Base-by-base conservation (phyloP, 2,329 filamentous ascomycete genomes). In the Microdochium nivale region DNA sequence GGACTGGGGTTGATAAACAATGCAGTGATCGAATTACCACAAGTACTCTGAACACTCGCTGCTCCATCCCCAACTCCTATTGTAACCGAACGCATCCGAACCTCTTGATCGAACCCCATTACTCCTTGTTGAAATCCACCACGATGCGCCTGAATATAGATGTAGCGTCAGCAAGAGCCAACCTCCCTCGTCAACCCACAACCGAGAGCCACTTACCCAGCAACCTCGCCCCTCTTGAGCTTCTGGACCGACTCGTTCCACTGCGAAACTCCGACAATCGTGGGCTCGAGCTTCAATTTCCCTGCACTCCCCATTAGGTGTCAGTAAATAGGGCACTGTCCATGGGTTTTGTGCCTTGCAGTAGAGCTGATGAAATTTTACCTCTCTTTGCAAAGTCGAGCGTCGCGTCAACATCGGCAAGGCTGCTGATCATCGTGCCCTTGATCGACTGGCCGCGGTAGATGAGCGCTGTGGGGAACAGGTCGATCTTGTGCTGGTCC, bases 371-470 rank as follows among this genome's bases (percentile, higher is more conserved):
- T 44, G 23, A 47, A 16, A 27, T 3, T 49, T 43, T 50, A 55
- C 55, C 55, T 33, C 55, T 44, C 25, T 47, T 51, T 30, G 55
- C 55, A 44, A 56, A 56, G 7, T 55, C 49, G 19, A 56, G 40
- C 10, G 55, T 48, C 25, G 51, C 53, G 16, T 52, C 55, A 25
- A 55, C 49, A 23, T 56, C 55, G 24, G 33, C 46, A 33, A 53
- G 25, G n/a, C 53, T 46, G 33, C 55, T 55, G 27, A 56, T 47
- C 13, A 54, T 35, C 21, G 50, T 53, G 19, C 55, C 55, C 25
- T 53, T 52, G 47, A 56, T 48, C 13, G 49, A 48, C 49, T 56
- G 55, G 25, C 52, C 51, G 7, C 49, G 46, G 47, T 52, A 52
- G 3, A 49, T 30, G 13, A 56, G 21, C 2, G 35, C 35, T 21